A percentile compares a stretch with the other conserved stretches of the same genome.
These are phyloP conservation scores for Amphibolis antarctica DNA, from an alignment of 106 monocot genomes.

Conservation along the genomic window DNA sequence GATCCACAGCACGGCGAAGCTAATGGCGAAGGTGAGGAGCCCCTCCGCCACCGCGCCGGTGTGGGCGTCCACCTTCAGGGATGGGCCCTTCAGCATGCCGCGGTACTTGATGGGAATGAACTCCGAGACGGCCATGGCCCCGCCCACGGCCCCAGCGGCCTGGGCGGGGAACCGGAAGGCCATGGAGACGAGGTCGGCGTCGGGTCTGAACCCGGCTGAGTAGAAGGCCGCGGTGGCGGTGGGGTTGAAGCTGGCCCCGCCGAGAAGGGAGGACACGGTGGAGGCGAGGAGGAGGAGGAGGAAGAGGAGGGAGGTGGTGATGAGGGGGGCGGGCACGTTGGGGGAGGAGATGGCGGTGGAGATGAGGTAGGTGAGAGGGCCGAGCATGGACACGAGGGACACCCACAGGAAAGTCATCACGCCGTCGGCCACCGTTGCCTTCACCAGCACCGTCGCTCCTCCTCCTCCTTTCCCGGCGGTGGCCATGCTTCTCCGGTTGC, in stretches of 20 bases:
- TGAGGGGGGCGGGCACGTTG: constrained; percentile 17
- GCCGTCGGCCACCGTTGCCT: constrained; percentile 29
- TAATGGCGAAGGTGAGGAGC: constrained; percentile 62
- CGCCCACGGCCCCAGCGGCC: constrained; percentile 72
- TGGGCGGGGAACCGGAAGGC: constrained; percentile 83
- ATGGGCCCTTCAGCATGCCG: constrained; percentile 63
- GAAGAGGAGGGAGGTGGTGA: constrained; percentile 45
- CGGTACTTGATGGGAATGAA: constrained; percentile 65
- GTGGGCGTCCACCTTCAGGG: constrained; percentile 70
- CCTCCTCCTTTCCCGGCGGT: background rate
- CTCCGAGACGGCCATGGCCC: constrained; percentile 52
- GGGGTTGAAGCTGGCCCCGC: constrained; percentile 86
- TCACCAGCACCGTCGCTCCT: background rate
- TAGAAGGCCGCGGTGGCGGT: constrained; percentile 69
- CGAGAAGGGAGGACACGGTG: constrained; percentile 33
- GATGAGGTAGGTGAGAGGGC: constrained; percentile 33
- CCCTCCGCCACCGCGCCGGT: constrained; percentile 67
- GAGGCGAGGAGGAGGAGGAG: constrained; percentile 40
- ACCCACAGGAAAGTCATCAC: constrained; percentile 73
- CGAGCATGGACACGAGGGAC: constrained; percentile 53
- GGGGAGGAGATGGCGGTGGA: constrained; percentile 18
- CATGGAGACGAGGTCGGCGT: constrained; percentile 49
- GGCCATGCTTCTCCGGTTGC: too few species aligned
- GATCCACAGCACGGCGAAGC: constrained; percentile 53
- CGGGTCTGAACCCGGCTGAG: constrained; percentile 47